Conservation (phyloP, 345 rosid genomes). For the Linum tenue region DNA sequence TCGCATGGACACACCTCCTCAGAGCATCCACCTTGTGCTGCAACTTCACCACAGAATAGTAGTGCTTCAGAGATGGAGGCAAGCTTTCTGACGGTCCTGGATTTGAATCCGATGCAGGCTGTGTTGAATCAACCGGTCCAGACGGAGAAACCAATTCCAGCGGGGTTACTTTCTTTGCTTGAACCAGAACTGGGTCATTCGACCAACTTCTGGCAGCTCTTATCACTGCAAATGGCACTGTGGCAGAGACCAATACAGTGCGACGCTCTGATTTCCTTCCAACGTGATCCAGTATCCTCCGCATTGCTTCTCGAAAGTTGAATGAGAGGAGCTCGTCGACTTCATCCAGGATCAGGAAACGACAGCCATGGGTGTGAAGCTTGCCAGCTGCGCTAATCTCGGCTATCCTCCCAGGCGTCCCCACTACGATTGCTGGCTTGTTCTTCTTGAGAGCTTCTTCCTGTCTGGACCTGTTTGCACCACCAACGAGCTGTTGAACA, state of each 20-base stretch:
- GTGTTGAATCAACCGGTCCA: constrained; percentile 37
- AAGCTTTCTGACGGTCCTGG: constrained; percentile 47
- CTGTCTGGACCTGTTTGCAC: constrained; percentile 90
- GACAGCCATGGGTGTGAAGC: constrained; percentile 80
- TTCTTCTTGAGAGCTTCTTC: constrained; percentile 95
- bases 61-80: constrained; percentile 79
- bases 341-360: constrained; percentile 81
- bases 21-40: constrained; percentile 83
- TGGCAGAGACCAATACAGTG: constrained; percentile 80
- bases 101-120: constrained; percentile 29
- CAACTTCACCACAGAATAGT: constrained; percentile 56
- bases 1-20: constrained; percentile 84
- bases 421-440: constrained; percentile 80
- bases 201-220: constrained; percentile 95
- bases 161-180: constrained; percentile 52
- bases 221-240: constrained; percentile 83
- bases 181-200: constrained; percentile 66
- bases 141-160: constrained; percentile 47
- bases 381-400: constrained; percentile 93
- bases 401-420: constrained; percentile 89
- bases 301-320: constrained; percentile 84
- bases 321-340: constrained; percentile 88
- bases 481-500: constrained; percentile 95
- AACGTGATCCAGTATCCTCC: constrained; percentile 75
- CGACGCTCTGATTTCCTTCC: constrained; percentile 69